Conservation (phyloP, 2,329 filamentous ascomycete genomes). For the Apiospora rasikravindrae region DNA sequence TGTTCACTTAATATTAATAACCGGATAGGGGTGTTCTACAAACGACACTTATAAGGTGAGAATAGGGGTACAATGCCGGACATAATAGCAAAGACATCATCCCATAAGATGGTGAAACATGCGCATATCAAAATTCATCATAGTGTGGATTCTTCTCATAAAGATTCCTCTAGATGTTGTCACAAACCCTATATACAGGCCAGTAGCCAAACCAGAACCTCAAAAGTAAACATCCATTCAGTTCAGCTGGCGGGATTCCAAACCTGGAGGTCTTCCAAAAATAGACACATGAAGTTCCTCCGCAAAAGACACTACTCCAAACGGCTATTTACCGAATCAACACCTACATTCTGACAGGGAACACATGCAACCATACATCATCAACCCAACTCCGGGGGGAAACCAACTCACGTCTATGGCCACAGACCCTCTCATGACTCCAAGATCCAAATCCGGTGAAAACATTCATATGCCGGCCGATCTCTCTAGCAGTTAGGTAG, state of each 20-base stretch:
- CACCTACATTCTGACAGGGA: not conserved
- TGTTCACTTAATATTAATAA: too few relatives aligned
- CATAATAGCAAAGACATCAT: not conserved
- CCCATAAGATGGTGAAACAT: not conserved
- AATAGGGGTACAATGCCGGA: conserved; percentile 55
- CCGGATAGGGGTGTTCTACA: too few relatives aligned
- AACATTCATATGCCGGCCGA: not conserved
- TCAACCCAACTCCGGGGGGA: conserved; percentile 7
- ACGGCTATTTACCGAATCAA: conserved; percentile 6
- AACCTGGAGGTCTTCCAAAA: conserved; percentile 13
- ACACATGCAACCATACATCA: conserved; percentile 2
- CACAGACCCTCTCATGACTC: conserved; percentile 11
- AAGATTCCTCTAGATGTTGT: not conserved
- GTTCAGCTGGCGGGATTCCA: conserved; percentile 8
- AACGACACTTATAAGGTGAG: too few relatives aligned
- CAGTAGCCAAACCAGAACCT: conserved; percentile 2
- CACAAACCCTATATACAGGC: conserved; percentile 21
- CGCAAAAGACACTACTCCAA: conserved; percentile 17
- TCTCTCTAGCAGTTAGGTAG: not conserved
- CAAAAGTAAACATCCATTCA: not conserved
- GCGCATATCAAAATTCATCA: not conserved
- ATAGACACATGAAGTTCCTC: conserved; percentile 21
- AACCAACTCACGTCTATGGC: conserved; percentile 8
- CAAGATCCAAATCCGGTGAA: conserved; percentile 2
- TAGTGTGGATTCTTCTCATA: not conserved